Evolutionary conservation across 306 rosid genomes (phyloP).

Genomic region (Sindora glabra): DNA sequence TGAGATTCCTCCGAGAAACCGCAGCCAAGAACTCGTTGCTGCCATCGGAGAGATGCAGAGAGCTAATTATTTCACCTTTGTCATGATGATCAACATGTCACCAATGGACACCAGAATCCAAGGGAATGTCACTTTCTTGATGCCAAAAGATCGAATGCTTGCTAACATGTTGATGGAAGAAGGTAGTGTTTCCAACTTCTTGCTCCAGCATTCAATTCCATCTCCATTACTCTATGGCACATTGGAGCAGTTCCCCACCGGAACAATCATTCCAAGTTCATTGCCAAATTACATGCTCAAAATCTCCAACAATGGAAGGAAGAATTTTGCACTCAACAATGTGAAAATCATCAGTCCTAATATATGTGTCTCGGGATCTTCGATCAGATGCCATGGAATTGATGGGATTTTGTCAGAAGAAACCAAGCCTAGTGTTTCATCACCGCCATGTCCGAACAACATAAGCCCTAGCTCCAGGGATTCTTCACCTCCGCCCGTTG

Average conservation of each 20-base stretch:
- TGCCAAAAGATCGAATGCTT: slow-evolving; percentile 55
- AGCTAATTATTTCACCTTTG: slow-evolving; percentile 64
- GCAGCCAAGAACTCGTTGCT: slow-evolving; percentile 15
- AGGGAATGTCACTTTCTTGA: slow-evolving; percentile 52
- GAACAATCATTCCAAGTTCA: slow-evolving; percentile 48
- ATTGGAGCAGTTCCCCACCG: slow-evolving; percentile 42
- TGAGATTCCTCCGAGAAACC: background rate
- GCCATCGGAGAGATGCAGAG: slow-evolving; percentile 54
- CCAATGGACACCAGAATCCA: slow-evolving; percentile 21
- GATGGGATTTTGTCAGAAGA: slow-evolving; percentile 35
- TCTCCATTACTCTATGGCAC: slow-evolving; percentile 41
- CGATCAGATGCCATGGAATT: slow-evolving; percentile 62
- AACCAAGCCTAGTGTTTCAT: slow-evolving; percentile 8
- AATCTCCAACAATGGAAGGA: slow-evolving; percentile 51
- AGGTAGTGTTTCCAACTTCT: slow-evolving; percentile 21
- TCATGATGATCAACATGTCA: slow-evolving; percentile 52
- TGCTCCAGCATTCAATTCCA: slow-evolving; percentile 58
- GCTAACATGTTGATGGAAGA: slow-evolving; percentile 20
- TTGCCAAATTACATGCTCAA: slow-evolving; percentile 29
- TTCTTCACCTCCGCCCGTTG: slow-evolving; percentile 1
- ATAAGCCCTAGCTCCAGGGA: slow-evolving; percentile 9
- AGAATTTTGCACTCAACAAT: slow-evolving; percentile 34
- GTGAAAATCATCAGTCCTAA: slow-evolving; percentile 53
- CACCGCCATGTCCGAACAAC: slow-evolving; percentile 16
- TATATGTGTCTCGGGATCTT: slow-evolving; percentile 37